A percentile compares a stretch with the other conserved stretches of the same genome.
Evolutionary conservation across 108 stramenopile species (phyloP).

Genomic region (Pinguiococcus pyrenoidosus): DNA sequence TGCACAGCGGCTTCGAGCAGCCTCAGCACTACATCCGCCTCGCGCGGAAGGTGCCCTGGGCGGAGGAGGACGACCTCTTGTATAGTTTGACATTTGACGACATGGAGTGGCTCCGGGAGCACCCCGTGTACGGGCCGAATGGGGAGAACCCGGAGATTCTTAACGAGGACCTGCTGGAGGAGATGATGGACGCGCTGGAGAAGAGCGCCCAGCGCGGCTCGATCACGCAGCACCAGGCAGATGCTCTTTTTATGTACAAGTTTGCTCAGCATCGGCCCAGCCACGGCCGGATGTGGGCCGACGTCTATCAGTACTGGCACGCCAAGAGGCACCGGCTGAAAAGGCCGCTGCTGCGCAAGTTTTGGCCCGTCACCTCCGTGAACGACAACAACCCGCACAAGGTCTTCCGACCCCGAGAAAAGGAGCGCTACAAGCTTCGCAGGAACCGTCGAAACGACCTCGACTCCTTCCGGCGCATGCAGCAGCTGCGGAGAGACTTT

Average conservation of each 20-base stretch:
- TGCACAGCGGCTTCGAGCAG: not conserved
- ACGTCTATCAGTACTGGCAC: constrained; percentile 61
- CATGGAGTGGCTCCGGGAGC: not conserved
- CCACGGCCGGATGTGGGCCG: not conserved
- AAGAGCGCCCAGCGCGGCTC: not conserved
- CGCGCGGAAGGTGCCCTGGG: not conserved
- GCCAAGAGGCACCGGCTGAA: constrained; percentile 64
- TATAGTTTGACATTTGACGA: not conserved
- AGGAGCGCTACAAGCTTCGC: constrained; percentile 85
- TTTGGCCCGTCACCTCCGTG: constrained; percentile 69
- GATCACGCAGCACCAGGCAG: not conserved
- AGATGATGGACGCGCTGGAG: not conserved
- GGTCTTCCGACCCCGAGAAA: constrained; percentile 82
- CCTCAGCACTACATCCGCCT: too few relatives aligned
- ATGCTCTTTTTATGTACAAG: not conserved
- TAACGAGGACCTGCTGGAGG: not conserved
- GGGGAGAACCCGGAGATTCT: not conserved
- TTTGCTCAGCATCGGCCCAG: not conserved
- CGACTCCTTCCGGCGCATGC: constrained; percentile 70
- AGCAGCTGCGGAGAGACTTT: constrained; percentile 61
- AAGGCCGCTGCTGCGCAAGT: constrained; percentile 69
- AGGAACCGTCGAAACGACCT: constrained; percentile 82
- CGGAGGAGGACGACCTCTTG: not conserved
- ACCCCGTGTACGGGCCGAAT: not conserved
- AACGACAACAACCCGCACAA: constrained; percentile 85